These are phyloP conservation scores for Funneliformis mosseae DNA, from an alignment of 192 early-diverging fungal genomes.

Conservation along the genomic window DNA sequence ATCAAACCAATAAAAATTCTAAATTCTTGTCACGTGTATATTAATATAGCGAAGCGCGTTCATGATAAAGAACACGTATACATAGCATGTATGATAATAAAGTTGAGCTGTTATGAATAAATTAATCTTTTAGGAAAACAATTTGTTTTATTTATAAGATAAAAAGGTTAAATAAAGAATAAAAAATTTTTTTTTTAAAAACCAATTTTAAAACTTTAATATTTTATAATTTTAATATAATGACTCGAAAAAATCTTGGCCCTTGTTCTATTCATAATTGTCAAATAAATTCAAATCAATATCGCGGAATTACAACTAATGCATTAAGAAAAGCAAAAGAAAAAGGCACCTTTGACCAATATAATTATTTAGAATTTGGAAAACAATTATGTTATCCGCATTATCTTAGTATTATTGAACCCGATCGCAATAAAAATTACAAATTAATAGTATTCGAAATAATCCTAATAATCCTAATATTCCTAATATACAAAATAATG, in stretches of 20 bases:
- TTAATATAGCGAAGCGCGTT: too few species aligned
- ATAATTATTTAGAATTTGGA: conserved; percentile 6
- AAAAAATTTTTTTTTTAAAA: too few species aligned
- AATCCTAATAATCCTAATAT: too few species aligned
- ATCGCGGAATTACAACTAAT: neutral
- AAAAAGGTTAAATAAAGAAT: too few species aligned
- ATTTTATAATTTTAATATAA: too few species aligned
- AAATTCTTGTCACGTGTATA: neutral
- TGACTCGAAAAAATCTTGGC: neutral
- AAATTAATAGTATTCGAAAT: too few species aligned
- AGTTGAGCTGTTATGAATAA: too few species aligned
- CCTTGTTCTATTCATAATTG: conserved; percentile 8
- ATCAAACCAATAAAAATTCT: neutral
- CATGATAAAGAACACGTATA: too few species aligned
- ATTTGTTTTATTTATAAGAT: too few species aligned
- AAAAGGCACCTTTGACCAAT: neutral
- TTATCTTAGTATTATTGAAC: neutral
- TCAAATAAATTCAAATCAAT: neutral
- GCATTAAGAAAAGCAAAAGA: conserved; percentile 2
- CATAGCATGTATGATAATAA: too few species aligned
- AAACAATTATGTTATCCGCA: conserved; percentile 2
- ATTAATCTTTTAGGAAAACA: too few species aligned
- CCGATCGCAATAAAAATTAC: neutral
- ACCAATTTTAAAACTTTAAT: too few species aligned
- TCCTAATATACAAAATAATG: neutral